Conservation (phyloP, 1,284 basidiomycete species). For the Pseudozyma flocculosa region DNA sequence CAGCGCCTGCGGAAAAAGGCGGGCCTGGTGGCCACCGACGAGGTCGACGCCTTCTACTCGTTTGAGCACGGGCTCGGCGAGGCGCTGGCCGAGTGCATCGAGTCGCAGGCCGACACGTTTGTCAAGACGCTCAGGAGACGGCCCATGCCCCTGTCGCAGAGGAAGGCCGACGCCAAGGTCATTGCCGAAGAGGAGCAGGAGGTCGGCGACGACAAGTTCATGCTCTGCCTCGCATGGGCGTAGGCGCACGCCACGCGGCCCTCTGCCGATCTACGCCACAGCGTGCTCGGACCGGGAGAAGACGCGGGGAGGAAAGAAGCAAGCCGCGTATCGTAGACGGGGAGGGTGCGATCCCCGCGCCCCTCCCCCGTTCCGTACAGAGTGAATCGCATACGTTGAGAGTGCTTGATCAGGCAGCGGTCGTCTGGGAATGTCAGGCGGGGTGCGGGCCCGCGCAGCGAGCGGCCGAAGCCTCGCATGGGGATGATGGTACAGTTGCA, state of each 20-base stretch:
- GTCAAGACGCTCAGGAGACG: constrained; percentile 71
- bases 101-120: constrained; percentile 72
- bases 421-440: constrained; percentile 1
- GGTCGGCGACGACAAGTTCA: constrained; percentile 77
- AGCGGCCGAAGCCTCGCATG: no score
- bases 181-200: constrained; percentile 87
- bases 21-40: constrained; percentile 89
- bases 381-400: no score
- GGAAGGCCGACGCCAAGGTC: constrained; percentile 61
- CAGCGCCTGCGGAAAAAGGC: constrained; percentile 96
- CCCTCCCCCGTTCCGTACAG: no score
- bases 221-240: constrained; percentile 57
- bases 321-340: no score
- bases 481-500: no score
- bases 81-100: constrained; percentile 70
- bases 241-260: no score
- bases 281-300: no score
- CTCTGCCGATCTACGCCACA: no score
- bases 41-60: constrained; percentile 83
- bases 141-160: constrained; percentile 47
- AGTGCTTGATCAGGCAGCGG: no score
- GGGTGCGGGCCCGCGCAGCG: background rate
- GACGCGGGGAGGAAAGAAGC: no score
- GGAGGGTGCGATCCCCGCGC: no score
- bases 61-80: constrained; percentile 72